Evolutionary conservation across 352 stramenopile genomes (phyloP), one percentile per base, ranked within the genome.

Genomic region (Phytopythium montanum): DNA sequence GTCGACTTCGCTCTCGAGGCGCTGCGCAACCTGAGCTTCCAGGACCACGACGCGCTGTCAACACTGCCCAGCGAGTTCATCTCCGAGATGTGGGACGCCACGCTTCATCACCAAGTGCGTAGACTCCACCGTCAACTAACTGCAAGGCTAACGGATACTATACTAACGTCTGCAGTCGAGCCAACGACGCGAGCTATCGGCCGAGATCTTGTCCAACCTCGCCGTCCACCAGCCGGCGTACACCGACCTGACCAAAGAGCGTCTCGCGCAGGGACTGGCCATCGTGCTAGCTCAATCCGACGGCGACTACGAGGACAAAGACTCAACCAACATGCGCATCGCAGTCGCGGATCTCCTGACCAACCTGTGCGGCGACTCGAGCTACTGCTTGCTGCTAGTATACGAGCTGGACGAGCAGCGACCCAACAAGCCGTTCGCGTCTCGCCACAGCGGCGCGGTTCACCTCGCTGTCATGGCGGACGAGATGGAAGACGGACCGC

Each of bases 371-470:
- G 66, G 62, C n/a, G 72, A 91, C 31, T 48, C 82, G 7, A 56
- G 64, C 0, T 65, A 64, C 5, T 90, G 77, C 50, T 61, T 93
- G 18, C 28, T 89, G 18, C 28, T 86, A 12, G 78, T 91, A 39
- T 93, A 84, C 65, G 75, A 86, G 59, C 69, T 93, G 8, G 83
- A 93, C 41, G 72, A 76, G 26, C 72, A 66, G 41, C 78, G 82
- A 19, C 79, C 83, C 10, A 68, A 54, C 19, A 50, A 45, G 2
- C 71, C 72, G 41, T 59, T 68, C 5, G 34, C 26, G 2, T 25
- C 23, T 18, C 58, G 58, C 21, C 77, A 88, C 57, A 88, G 77
- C 33, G 80, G 82, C 2, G 79, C 73, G 3, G 80, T 88, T 3
- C 90, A 78, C 50, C 79, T 93, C 33, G 54, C 67, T 2, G 68